Percentiles rank a stretch among this genome's conserved stretches.
phyloP scores from a whole-genome alignment of 2,329 filamentous ascomycete genomes.

The Anisogramma anomala region DNA sequence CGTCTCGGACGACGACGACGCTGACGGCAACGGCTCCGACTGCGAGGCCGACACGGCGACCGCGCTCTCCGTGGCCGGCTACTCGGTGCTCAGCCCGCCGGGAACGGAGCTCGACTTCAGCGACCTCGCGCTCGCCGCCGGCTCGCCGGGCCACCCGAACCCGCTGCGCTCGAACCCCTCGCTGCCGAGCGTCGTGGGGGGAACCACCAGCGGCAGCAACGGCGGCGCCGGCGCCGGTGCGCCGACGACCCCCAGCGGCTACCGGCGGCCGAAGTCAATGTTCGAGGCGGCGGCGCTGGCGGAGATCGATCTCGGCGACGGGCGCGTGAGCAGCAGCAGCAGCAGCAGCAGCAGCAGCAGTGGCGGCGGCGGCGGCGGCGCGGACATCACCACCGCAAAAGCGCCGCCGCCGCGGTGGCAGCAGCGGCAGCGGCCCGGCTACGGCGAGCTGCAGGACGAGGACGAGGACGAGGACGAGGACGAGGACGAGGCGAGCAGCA shows the following conservation, averaged over 20 bases:
- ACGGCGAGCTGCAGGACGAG: conserved; percentile 4
- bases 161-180: conserved; percentile 42
- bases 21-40: conserved; percentile 30
- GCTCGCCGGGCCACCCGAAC: conserved; percentile 32
- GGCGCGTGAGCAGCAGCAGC: conserved; percentile 30
- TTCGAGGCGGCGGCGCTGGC: conserved; percentile 27
- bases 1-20: conserved; percentile 29
- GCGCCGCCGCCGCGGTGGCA: too few species aligned
- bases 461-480: too few species aligned
- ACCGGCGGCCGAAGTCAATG: conserved; percentile 21
- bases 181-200: conserved; percentile 7
- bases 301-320: conserved; percentile 35
- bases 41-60: conserved; percentile 18
- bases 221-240: conserved; percentile 4
- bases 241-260: too few species aligned
- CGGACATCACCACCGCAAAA: conserved; percentile 6
- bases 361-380: not conserved
- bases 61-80: conserved; percentile 5
- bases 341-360: conserved; percentile 34
- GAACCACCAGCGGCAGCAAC: conserved; percentile 8
- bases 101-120: conserved; percentile 19
- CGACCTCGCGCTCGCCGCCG: conserved; percentile 13
- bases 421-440: not conserved
- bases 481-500: too few species aligned
- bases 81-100: conserved; percentile 11